Percentiles rank a stretch among this genome's conserved stretches.
These are phyloP conservation scores for Diaporthe ilicicola DNA, from an alignment of 2,329 filamentous ascomycete species.

Conservation along the genomic window DNA sequence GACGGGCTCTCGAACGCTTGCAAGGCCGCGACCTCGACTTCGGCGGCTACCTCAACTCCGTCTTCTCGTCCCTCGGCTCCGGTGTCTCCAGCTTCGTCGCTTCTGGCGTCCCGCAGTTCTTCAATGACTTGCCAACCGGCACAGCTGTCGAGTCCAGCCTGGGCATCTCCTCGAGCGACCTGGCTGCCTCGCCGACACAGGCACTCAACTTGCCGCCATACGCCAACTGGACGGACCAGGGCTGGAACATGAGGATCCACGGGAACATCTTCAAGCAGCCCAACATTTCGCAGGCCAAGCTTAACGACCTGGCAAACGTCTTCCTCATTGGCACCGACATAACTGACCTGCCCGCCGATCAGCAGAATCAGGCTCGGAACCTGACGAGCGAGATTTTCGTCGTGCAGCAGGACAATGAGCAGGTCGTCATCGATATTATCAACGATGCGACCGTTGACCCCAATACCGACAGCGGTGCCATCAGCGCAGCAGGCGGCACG, in stretches of 20 bases:
- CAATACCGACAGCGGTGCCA: conserved; percentile 62
- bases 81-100: conserved; percentile 67
- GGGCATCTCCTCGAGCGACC: conserved; percentile 64
- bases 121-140: conserved; percentile 71
- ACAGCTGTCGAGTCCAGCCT: conserved; percentile 67
- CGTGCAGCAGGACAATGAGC: conserved; percentile 73
- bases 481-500: conserved; percentile 63
- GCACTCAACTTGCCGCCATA: conserved; percentile 76
- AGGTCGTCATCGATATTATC: conserved; percentile 69
- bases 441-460: conserved; percentile 56
- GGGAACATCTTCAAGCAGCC: conserved; percentile 86
- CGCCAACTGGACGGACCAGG: conserved; percentile 80
- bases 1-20: conserved; percentile 45
- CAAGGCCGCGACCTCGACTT: conserved; percentile 44
- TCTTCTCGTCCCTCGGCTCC: conserved; percentile 60
- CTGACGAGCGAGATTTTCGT: conserved; percentile 77
- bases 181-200: conserved; percentile 72
- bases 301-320: conserved; percentile 74
- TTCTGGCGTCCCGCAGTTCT: conserved; percentile 73
- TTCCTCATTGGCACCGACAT: conserved; percentile 75
- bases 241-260: conserved; percentile 80
- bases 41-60: conserved; percentile 58
- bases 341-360: conserved; percentile 61
- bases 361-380: conserved; percentile 76
- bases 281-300: conserved; percentile 68